phyloP scores from a whole-genome alignment of 2,329 filamentous ascomycete genomes.

The Alternaria sp. region DNA sequence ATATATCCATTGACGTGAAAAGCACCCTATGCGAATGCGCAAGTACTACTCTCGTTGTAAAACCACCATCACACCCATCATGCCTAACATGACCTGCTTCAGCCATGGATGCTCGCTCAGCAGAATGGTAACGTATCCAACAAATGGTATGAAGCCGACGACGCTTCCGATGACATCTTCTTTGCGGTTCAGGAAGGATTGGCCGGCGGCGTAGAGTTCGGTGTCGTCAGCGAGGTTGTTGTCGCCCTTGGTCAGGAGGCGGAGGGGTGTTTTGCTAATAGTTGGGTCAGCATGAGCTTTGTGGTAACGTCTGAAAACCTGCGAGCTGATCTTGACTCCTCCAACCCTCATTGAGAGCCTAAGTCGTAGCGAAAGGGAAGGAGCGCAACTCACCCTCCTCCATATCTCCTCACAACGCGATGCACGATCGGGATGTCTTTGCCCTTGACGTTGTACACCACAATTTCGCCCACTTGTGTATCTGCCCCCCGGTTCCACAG shows the following conservation, averaged over 20 bases:
- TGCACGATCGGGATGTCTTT: slow-evolving; percentile 99
- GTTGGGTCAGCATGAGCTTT: slow-evolving; percentile 17
- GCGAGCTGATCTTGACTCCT: not conserved
- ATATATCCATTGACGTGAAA: not conserved
- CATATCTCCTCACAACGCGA: slow-evolving; percentile 77
- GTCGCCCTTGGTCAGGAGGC: slow-evolving; percentile 94
- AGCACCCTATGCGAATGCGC: not conserved
- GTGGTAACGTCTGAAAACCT: not conserved
- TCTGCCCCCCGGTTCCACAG: slow-evolving; percentile 74
- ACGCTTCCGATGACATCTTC: slow-evolving; percentile 94
- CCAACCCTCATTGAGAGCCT: not conserved
- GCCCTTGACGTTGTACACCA: slow-evolving; percentile 83
- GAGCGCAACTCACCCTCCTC: slow-evolving; percentile 57
- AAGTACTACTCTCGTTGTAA: slow-evolving; percentile 79
- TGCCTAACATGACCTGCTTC: slow-evolving; percentile 90
- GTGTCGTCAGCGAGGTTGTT: slow-evolving; percentile 96
- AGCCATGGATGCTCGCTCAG: slow-evolving; percentile 95
- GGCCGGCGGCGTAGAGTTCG: slow-evolving; percentile 83
- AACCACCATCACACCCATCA: slow-evolving; percentile 94
- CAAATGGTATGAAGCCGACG: slow-evolving; percentile 87
- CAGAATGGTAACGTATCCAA: slow-evolving; percentile 96
- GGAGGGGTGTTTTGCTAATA: slow-evolving; percentile 55
- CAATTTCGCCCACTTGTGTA: slow-evolving; percentile 73
- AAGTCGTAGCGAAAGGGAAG: not conserved
- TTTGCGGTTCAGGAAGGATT: slow-evolving; percentile 81